Evolutionary conservation across 371 early-diverging fungal species (phyloP).

Genomic region (Mucor circinelloides): DNA sequence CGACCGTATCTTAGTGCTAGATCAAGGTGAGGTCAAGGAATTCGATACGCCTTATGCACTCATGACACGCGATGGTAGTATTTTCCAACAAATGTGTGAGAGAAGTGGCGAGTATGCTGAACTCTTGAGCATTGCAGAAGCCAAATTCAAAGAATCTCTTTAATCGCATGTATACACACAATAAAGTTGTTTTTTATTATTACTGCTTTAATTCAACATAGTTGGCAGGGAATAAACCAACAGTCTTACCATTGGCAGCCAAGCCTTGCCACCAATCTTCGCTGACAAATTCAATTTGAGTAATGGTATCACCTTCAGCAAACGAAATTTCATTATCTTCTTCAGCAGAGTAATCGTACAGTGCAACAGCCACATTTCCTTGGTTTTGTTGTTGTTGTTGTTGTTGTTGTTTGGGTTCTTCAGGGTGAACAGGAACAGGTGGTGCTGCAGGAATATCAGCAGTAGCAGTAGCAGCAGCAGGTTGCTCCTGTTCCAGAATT

Average conservation of each 20-base stretch:
- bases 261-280: slow-evolving; percentile 95
- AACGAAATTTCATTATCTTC: slow-evolving; percentile 92
- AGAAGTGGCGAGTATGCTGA: slow-evolving; percentile 66
- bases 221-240: slow-evolving; percentile 80
- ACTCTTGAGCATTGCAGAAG: slow-evolving; percentile 39
- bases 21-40: slow-evolving; percentile 80
- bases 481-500: slow-evolving; percentile 47
- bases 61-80: slow-evolving; percentile 53
- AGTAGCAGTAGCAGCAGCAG: slow-evolving; percentile 9
- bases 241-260: slow-evolving; percentile 51
- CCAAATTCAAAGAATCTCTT: slow-evolving; percentile 8
- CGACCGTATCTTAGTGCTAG: slow-evolving; percentile 83
- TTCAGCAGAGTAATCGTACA: slow-evolving; percentile 86
- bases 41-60: slow-evolving; percentile 68
- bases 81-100: slow-evolving; percentile 69
- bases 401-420: slow-evolving; percentile 15
- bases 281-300: slow-evolving; percentile 78
- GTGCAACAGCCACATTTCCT: slow-evolving; percentile 60
- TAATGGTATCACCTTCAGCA: slow-evolving; percentile 73
- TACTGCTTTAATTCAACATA: slow-evolving; percentile 55
- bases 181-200: not conserved
- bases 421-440: slow-evolving; percentile 15
- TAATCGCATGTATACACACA: not conserved
- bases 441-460: slow-evolving; percentile 5
- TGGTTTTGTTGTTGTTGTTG: slow-evolving; percentile 4